phyloP scores from a whole-genome alignment of 140 eudicot genomes.

The Bidens hawaiensis region DNA sequence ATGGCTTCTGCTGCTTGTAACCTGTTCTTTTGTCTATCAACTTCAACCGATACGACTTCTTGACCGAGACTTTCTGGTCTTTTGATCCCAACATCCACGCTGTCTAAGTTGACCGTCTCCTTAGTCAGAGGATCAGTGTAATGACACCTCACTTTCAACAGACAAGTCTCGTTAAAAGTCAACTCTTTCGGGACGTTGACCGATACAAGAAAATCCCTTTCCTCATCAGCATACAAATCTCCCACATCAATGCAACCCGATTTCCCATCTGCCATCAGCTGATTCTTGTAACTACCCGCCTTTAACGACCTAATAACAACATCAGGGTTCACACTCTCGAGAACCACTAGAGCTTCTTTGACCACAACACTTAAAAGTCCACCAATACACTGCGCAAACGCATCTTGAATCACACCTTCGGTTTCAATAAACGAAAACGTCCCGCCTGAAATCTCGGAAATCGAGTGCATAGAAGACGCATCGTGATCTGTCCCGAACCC shows the following conservation, averaged over 20 bases:
- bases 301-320: constrained; percentile 40
- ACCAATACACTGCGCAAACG: constrained; percentile 86
- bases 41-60: constrained; percentile 56
- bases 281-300: constrained; percentile 63
- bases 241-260: constrained; percentile 57
- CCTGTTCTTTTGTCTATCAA: constrained; percentile 77
- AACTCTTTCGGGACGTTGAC: constrained; percentile 49
- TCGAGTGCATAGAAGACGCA: constrained; percentile 75
- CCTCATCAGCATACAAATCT: constrained; percentile 86
- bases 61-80: constrained; percentile 39
- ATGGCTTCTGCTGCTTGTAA: constrained; percentile 69
- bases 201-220: constrained; percentile 67
- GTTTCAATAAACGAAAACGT: constrained; percentile 83
- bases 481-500: constrained; percentile 83
- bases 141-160: constrained; percentile 48
- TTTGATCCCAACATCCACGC: constrained; percentile 37
- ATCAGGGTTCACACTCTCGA: constrained; percentile 41
- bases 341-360: constrained; percentile 47
- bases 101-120: constrained; percentile 41
- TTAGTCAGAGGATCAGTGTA: constrained; percentile 60
- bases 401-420: constrained; percentile 76
- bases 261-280: constrained; percentile 35
- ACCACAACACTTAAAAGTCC: constrained; percentile 89
- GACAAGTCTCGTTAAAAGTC: constrained; percentile 35
- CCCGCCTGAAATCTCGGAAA: constrained; percentile 76